A percentile compares a stretch with the other conserved stretches of the same genome.
Conservation (phyloP, 768 basidiomycete species). For the Collybiopsis luxurians region DNA sequence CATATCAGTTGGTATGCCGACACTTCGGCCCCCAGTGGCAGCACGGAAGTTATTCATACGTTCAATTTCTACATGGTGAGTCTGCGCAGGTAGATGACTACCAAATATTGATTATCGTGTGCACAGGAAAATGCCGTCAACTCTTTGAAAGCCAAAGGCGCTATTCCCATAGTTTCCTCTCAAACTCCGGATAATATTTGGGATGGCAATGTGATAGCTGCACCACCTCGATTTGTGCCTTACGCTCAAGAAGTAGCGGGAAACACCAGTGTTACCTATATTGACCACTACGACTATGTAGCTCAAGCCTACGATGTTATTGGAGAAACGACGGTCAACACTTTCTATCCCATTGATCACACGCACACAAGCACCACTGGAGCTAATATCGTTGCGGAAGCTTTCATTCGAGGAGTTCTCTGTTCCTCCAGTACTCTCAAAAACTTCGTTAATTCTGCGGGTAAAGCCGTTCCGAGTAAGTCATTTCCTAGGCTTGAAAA, state of each 20-base stretch:
- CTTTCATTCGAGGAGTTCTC: conserved; percentile 44
- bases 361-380: conserved; percentile 43
- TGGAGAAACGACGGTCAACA: conserved; percentile 31
- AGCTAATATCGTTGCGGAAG: conserved; percentile 44
- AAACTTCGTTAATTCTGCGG: conserved; percentile 32
- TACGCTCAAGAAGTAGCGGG: conserved; percentile 39
- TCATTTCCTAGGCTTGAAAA: no score
- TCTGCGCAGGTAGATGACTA: no score
- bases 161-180: conserved; percentile 43
- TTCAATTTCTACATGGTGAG: conserved; percentile 40
- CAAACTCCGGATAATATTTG: conserved; percentile 48
- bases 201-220: conserved; percentile 29
- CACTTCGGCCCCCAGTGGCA: conserved; percentile 26
- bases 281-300: conserved; percentile 45
- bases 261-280: conserved; percentile 35
- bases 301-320: conserved; percentile 38
- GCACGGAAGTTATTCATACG: conserved; percentile 37
- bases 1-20: neutral
- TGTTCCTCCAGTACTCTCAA: conserved; percentile 35
- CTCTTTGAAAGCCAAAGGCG: conserved; percentile 42
- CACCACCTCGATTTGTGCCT: conserved; percentile 41
- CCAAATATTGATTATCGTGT: no score
- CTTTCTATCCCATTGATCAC: conserved; percentile 45
- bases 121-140: conserved; percentile 33
- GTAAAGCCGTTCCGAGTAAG: conserved; percentile 34